Conservation (phyloP, 2,329 filamentous ascomycete genomes). For the Pestalotiopsis fici region DNA sequence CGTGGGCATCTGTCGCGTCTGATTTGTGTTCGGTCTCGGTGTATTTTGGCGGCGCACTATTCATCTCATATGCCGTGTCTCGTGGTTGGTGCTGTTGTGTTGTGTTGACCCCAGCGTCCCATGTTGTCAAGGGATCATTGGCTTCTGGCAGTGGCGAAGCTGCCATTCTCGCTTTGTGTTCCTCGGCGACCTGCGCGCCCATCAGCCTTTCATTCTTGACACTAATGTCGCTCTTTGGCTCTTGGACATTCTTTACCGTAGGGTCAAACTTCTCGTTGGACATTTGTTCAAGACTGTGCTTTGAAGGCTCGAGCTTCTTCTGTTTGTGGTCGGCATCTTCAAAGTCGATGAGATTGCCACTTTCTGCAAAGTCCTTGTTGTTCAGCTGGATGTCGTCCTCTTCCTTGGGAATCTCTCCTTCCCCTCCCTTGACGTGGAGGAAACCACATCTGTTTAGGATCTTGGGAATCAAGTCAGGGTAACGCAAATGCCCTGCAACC, state of each 20-base stretch:
- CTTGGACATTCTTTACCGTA: conserved; percentile 21
- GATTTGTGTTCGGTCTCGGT: background rate
- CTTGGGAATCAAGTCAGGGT: conserved; percentile 49
- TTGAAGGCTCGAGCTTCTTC: conserved; percentile 15
- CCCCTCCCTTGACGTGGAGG: conserved; percentile 42
- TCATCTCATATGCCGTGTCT: background rate
- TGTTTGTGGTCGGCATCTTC: conserved; percentile 29
- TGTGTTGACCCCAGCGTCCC: background rate
- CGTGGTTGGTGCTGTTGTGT: background rate
- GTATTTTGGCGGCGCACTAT: background rate
- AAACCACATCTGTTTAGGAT: conserved; percentile 56
- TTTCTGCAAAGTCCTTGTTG: conserved; percentile 29
- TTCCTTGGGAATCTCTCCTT: conserved; percentile 50
- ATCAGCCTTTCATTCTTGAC: conserved; percentile 18
- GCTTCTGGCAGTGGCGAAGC: conserved; percentile 5
- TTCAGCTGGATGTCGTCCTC: conserved; percentile 34
- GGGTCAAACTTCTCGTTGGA: conserved; percentile 28
- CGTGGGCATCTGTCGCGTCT: conserved; percentile 11
- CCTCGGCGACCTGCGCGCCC: conserved; percentile 12
- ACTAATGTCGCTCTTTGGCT: conserved; percentile 22
- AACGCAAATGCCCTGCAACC: conserved; percentile 55
- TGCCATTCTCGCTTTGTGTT: background rate
- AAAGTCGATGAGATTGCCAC: conserved; percentile 42
- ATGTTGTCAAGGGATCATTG: conserved; percentile 2
- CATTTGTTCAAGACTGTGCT: conserved; percentile 16